Base-by-base conservation (phyloP, 345 rosid species). In the Linum tenue region DNA sequence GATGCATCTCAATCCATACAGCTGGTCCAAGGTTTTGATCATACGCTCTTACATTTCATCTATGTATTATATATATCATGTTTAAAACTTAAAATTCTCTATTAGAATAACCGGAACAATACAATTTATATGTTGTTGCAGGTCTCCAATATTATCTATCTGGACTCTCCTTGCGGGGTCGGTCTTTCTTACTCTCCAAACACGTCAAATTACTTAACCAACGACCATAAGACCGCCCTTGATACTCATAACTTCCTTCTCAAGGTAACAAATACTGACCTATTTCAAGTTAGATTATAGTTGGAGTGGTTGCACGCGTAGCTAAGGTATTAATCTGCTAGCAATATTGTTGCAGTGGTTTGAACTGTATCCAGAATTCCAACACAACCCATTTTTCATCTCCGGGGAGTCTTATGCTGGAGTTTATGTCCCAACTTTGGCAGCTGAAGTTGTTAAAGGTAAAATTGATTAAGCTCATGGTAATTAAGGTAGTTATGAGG, bases 131-230 rank as follows among this genome's bases (percentile, higher is more conserved):
- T 41, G 10, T 7, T 58, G 56, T 59, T 40, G 5, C 71, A 85
- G 90, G 86, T 81, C 44, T 83, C 90, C 17, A 85, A 62, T 73
- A 72, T 81, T 3, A 78, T 85, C 17, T 85, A 83, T 64, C 69
- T 85, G 78, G 90, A 85, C 63, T 79, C 90, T 14, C 87, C 90
- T 1, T 68, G 75, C 15, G 90, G 87, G 5, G 87, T 80, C 7
- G 86, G 90, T 7, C 60, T 81, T 43, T 85, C 90, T 53, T 85
- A 79, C 69, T 76, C 77, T 1, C 60, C 44, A 56, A 71, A 80
- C 60, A 15, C 59, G 2, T 76, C 61, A n/a, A 60, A 63, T 15
- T 83, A 81, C n/a, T 16, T 0, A 6, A 85, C 79, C 0, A 80
- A 73, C 38, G 87, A 85, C 67, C 37, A 12, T 1, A 64, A 80